phyloP scores from a whole-genome alignment of 2,329 filamentous ascomycete genomes.

The Colletotrichum navitas region DNA sequence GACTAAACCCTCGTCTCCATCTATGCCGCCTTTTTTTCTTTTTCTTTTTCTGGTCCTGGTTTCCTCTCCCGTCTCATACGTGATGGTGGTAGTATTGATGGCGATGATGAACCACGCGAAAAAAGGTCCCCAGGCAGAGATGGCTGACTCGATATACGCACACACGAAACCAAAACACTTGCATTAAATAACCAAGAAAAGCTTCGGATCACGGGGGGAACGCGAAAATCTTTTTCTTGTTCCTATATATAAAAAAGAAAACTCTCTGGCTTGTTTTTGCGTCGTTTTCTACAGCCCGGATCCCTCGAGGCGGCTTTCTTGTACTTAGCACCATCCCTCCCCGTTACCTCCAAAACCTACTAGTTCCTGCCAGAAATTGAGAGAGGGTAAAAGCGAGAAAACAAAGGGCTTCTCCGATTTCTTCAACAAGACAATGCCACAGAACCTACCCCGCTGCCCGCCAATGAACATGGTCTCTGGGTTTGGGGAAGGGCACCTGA shows the following conservation, averaged over 20 bases:
- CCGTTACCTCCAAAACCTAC: not conserved
- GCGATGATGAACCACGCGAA: not conserved
- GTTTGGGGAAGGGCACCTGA: not conserved
- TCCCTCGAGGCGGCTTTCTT: slow-evolving; percentile 37
- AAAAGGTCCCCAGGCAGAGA: not conserved
- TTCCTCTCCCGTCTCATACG: not conserved
- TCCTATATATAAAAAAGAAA: not conserved
- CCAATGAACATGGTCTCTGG: not conserved
- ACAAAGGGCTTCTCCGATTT: slow-evolving; percentile 24
- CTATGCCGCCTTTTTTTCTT: not conserved
- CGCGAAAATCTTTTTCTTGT: slow-evolving; percentile 7
- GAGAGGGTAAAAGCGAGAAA: not conserved
- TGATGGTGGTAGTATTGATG: not conserved
- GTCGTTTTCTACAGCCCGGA: slow-evolving; percentile 32
- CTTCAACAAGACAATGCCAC: not conserved
- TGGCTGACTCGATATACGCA: slow-evolving; percentile 19
- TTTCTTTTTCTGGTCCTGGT: not conserved
- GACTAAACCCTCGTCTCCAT: slow-evolving; percentile 8
- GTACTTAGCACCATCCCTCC: slow-evolving; percentile 37
- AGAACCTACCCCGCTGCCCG: not conserved
- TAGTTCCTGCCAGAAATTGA: slow-evolving; percentile 33
- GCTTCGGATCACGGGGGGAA: slow-evolving; percentile 29
- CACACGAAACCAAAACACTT: slow-evolving; percentile 16
- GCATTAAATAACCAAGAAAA: slow-evolving; percentile 27
- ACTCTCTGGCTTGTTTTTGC: slow-evolving; percentile 30